phyloP scores from a whole-genome alignment of 371 early-diverging fungal species.

The Dinochytrium kinnereticum region DNA sequence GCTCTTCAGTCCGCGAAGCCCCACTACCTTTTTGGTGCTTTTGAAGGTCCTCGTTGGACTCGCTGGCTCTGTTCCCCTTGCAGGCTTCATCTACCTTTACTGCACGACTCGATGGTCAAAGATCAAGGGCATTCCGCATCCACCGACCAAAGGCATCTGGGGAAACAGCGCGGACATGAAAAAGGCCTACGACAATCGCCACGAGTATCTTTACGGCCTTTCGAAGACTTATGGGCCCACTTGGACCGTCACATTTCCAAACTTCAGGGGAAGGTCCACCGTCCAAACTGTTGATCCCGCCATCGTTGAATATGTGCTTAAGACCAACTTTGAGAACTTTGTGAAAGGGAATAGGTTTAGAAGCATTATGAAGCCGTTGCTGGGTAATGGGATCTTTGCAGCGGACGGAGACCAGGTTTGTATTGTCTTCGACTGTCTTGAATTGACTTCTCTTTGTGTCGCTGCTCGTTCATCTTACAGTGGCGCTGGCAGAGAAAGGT shows the following conservation, averaged over 20 bases:
- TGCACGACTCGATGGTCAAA: neutral
- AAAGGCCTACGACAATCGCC: neutral
- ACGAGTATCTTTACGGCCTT: neutral
- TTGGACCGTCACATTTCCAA: neutral
- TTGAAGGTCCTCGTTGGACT: neutral
- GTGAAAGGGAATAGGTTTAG: conserved; percentile 32
- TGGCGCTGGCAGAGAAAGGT: conserved; percentile 19
- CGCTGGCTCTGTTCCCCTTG: neutral
- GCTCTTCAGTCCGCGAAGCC: too few species aligned
- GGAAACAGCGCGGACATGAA: neutral
- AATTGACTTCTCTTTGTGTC: too few species aligned
- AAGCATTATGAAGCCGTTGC: neutral
- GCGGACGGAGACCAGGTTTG: conserved; percentile 46
- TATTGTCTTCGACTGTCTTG: neutral
- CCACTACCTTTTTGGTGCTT: too few species aligned
- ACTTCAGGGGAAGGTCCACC: neutral
- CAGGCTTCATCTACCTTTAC: neutral
- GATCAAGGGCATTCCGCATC: neutral
- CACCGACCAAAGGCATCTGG: neutral
- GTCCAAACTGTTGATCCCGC: conserved; percentile 2
- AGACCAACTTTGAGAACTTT: conserved; percentile 17
- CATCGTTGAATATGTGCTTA: neutral
- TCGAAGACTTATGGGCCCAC: neutral
- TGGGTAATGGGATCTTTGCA: conserved; percentile 53
- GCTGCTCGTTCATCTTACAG: neutral